Evolutionary conservation across 2,329 filamentous ascomycete species (phyloP).

Genomic region (Bipolaris sorokiniana): DNA sequence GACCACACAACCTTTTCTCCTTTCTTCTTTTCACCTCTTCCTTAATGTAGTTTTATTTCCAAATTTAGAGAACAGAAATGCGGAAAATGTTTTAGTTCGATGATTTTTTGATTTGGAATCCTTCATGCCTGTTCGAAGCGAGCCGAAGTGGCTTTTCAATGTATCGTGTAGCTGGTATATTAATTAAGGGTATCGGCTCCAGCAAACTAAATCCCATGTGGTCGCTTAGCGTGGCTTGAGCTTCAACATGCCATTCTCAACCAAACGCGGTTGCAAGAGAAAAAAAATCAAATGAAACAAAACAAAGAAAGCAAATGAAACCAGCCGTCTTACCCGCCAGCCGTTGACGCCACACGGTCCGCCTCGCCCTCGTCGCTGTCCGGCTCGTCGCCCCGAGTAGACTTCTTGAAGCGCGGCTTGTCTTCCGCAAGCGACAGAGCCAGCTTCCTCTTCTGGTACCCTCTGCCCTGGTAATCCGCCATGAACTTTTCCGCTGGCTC

Average conservation of each 20-base stretch:
- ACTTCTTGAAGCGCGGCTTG: conserved; percentile 42
- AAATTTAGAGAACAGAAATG: neutral
- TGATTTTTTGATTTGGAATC: neutral
- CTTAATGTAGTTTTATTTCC: conserved; percentile 16
- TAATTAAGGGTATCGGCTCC: conserved; percentile 1
- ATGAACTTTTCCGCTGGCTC: conserved; percentile 61
- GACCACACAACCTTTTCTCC: neutral
- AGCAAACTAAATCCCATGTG: neutral
- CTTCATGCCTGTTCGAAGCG: neutral
- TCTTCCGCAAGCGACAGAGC: conserved; percentile 35
- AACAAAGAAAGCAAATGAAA: neutral
- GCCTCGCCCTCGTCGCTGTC: conserved; percentile 37
- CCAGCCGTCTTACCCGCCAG: neutral
- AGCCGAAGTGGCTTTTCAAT: neutral
- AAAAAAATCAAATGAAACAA: neutral
- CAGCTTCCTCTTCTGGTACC: conserved; percentile 26
- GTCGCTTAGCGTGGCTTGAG: neutral
- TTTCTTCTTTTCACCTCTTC: neutral
- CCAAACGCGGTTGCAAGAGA: neutral
- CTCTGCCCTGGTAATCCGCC: conserved; percentile 25
- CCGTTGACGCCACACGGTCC: conserved; percentile 14
- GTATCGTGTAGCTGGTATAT: neutral
- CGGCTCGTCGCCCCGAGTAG: conserved; percentile 21
- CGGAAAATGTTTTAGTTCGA: neutral
- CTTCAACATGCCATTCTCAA: neutral